Base-by-base conservation (phyloP, 1,139 yeast species). In the Pichia cactophila region DNA sequence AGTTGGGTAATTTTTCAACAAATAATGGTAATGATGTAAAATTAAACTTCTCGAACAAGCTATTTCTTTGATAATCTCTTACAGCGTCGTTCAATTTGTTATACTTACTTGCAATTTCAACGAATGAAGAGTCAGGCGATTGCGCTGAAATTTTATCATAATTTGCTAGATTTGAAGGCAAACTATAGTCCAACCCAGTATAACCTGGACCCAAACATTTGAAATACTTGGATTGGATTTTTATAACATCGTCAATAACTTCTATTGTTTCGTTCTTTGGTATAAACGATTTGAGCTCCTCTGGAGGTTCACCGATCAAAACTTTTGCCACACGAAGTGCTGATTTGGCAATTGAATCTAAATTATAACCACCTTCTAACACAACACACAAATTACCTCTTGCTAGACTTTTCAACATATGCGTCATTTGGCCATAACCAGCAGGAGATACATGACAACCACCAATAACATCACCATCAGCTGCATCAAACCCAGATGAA, bases 391-490 rank as follows among this genome's bases (percentile, higher is more conserved):
- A 62, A 58, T 86, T 86, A 2, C 98, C 98, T 58, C 78, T 79
- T 2, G 97, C 96, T 45, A 94, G 71, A 38, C 87, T 81, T 67
- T 89, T 90, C 57, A 94, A 72, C 83, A 83, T 75, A 61, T 89
- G 96, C 2, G 97, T 87, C 96, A 94, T 88, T 56, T 88, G 90
- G 8, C 96, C 97, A 64, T 92, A 94, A 17, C 97, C 96, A 42
- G 89, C 85, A 2, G 98, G 98, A 0, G 96, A 78, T 4, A 94
- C 95, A 65, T 87, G 95, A 65, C 97, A 92, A 40, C 94, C 96
- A n/a, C 98, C 99, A 57, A 94, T 87, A 50, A 88, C 83, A 68
- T 94, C 99, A 48, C 97, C 98, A 59, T 87, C 96, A 0, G 99
- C 99, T 26, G 98, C 98, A 69, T 92, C 99, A 62, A 92, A 92